Conservation (phyloP, 208 protist genomes). For the Crithidia acanthocephali region DNA sequence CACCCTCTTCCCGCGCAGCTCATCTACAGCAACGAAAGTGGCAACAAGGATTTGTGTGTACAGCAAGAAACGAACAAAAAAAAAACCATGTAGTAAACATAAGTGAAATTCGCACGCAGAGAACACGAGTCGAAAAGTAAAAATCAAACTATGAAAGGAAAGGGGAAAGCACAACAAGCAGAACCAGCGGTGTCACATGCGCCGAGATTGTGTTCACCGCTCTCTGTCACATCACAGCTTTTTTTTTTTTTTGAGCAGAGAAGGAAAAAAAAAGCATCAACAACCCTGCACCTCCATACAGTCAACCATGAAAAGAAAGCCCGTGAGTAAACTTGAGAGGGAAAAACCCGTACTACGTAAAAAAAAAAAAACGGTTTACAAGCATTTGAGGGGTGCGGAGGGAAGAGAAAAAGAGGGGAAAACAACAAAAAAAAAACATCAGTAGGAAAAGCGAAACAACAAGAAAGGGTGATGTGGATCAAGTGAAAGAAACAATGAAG, state of each 20-base stretch:
- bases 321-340: too few species aligned
- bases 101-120: not conserved
- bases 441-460: not conserved
- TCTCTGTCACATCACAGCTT: too few species aligned
- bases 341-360: too few species aligned
- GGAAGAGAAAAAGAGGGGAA: constrained; percentile 6
- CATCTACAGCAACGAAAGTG: not conserved
- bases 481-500: too few species aligned
- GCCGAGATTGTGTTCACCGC: too few species aligned
- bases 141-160: constrained; percentile 4
- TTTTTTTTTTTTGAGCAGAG: too few species aligned
- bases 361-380: not conserved
- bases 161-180: not conserved
- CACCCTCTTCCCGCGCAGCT: not conserved
- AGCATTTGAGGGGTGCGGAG: not conserved
- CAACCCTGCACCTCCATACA: not conserved
- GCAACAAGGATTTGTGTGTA: not conserved
- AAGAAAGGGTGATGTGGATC: not conserved
- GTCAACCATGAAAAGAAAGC: not conserved
- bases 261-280: not conserved
- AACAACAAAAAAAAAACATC: not conserved
- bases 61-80: not conserved
- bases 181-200: too few species aligned
- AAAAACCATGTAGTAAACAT: not conserved
- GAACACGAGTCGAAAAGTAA: not conserved